Evolutionary conservation across 176 grass and related monocot genomes (phyloP).

Genomic region (Ampelocalamus luodianensis): DNA sequence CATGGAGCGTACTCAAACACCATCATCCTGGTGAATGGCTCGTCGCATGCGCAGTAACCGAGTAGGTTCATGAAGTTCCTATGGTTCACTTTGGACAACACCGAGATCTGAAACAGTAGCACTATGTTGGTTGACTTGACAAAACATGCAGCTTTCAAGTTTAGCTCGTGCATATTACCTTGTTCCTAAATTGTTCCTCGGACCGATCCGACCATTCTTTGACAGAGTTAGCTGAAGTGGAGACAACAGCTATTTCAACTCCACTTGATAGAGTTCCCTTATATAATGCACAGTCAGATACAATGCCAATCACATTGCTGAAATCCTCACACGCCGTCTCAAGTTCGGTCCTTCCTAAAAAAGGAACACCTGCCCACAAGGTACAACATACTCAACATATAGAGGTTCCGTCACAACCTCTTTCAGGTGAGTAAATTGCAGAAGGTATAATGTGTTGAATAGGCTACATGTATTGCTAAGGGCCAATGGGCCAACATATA

Average conservation of each 20-base stretch:
- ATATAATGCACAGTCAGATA: conserved; percentile 58
- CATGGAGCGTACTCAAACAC: conserved; percentile 82
- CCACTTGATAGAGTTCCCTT: conserved; percentile 86
- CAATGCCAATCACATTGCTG: conserved; percentile 73
- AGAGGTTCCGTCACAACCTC: not conserved
- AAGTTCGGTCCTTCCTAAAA: conserved; percentile 64
- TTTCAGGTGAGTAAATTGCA: conserved; percentile 21
- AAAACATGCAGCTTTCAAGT: not conserved
- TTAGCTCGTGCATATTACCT: conserved; percentile 37
- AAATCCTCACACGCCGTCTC: conserved; percentile 74
- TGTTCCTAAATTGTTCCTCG: conserved; percentile 69
- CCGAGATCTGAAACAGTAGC: conserved; percentile 54
- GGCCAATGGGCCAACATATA: no score
- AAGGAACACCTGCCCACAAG: conserved; percentile 57
- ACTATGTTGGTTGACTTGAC: not conserved
- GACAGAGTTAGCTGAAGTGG: conserved; percentile 41
- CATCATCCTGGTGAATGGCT: conserved; percentile 87
- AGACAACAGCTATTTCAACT: conserved; percentile 84
- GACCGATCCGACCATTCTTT: conserved; percentile 53
- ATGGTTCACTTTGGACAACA: conserved; percentile 83
- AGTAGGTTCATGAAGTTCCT: conserved; percentile 91
- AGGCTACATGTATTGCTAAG: no score
- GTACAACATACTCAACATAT: conserved; percentile 9
- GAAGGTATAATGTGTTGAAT: not conserved
- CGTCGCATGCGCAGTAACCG: conserved; percentile 61